Conservation (phyloP, 805 yeast genomes). For the Saturnispora galanensis region DNA sequence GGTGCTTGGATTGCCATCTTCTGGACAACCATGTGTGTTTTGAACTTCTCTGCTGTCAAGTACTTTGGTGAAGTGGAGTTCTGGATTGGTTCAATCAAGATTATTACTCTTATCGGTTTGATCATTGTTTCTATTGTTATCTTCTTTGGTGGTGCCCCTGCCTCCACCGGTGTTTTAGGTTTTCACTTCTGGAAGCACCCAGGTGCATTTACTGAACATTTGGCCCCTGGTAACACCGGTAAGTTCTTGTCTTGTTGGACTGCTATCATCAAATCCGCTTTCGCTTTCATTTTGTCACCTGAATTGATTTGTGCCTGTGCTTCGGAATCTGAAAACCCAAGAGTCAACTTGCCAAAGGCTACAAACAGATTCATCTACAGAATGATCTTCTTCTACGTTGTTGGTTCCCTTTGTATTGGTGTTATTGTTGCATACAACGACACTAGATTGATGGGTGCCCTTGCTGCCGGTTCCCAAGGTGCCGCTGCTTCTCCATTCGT, state of each 20-base stretch:
- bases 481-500: constrained; percentile 62
- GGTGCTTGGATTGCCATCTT: constrained; percentile 54
- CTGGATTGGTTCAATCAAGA: constrained; percentile 58
- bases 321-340: constrained; percentile 50
- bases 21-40: constrained; percentile 33
- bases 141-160: constrained; percentile 57
- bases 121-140: constrained; percentile 45
- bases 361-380: constrained; percentile 51
- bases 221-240: constrained; percentile 46
- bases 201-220: constrained; percentile 40
- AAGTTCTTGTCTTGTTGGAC: constrained; percentile 56
- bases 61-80: constrained; percentile 43
- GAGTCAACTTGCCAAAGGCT: constrained; percentile 54
- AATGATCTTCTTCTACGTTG: constrained; percentile 49
- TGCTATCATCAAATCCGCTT: constrained; percentile 54
- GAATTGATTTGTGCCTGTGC: constrained; percentile 48
- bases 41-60: constrained; percentile 38
- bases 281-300: constrained; percentile 54
- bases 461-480: constrained; percentile 36
- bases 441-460: constrained; percentile 34
- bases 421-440: constrained; percentile 49
- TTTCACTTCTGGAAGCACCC: constrained; percentile 54
- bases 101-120: constrained; percentile 53
- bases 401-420: constrained; percentile 48
- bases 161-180: constrained; percentile 43